phyloP scores from a whole-genome alignment of 208 protist species.

The Acanthamoeba polyphaga region DNA sequence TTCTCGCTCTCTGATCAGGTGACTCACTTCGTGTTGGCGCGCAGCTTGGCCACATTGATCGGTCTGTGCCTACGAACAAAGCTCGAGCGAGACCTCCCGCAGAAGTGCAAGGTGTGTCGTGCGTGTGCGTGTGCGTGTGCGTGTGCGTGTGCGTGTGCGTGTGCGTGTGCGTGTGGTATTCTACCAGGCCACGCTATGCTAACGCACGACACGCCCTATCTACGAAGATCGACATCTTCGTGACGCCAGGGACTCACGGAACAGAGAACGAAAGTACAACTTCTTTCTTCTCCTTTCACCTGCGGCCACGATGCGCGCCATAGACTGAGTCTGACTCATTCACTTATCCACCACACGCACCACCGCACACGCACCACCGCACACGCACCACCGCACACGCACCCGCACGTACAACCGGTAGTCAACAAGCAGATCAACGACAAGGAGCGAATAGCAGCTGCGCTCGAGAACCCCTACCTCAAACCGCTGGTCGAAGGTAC shows the following conservation, averaged over 20 bases:
- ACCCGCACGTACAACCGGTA: slow-evolving; percentile 2
- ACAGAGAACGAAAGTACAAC: slow-evolving; percentile 84
- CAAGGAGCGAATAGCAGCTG: slow-evolving; percentile 90
- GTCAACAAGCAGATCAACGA: slow-evolving; percentile 91
- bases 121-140: neutral
- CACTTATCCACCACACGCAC: neutral
- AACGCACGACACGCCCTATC: neutral
- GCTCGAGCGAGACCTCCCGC: slow-evolving; percentile 77
- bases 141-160: too few species aligned
- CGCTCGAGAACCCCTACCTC: slow-evolving; percentile 88
- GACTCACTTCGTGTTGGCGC: slow-evolving; percentile 76
- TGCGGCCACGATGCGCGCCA: too few species aligned
- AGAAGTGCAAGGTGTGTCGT: slow-evolving; percentile 80
- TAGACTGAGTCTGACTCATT: neutral
- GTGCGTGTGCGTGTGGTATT: too few species aligned
- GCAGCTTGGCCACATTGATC: slow-evolving; percentile 85
- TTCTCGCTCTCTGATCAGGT: slow-evolving; percentile 33
- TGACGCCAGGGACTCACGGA: slow-evolving; percentile 84
- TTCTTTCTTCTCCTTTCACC: neutral
- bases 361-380: too few species aligned
- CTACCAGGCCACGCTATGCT: neutral
- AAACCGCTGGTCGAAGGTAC: slow-evolving; percentile 80
- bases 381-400: too few species aligned
- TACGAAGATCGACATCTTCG: slow-evolving; percentile 80
- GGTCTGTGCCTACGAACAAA: slow-evolving; percentile 85